Base-by-base conservation (phyloP, 2,329 filamentous ascomycete genomes). In the Metarhizium album region DNA sequence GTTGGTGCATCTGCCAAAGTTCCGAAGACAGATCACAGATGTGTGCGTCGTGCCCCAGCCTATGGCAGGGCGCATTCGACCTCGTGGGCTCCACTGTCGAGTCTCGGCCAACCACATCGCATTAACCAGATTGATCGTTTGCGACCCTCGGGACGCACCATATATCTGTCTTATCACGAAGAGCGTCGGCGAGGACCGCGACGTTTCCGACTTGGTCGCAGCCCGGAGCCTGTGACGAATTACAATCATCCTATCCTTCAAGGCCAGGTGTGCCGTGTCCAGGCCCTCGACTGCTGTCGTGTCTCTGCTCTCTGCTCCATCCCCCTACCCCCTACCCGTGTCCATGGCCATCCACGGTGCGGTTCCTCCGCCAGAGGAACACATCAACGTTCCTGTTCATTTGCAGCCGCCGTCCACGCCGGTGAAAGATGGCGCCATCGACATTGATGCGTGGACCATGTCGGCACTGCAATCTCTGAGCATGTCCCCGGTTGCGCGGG, bases 391-490 rank as follows among this genome's bases (percentile, higher is more conserved):
- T 48, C 43, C 55, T 52, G 49, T 61, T 49, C 45, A 53, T 48
- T 40, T 58, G 33, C 48, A 58, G 22, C 55, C 59, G 20, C 54
- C 57, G 27, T 59, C 59, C 23, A 60, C 62, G 6, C 57, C 59
- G 16, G 59, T 60, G 14, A 59, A 53, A 33, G 57, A 57, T 31
- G 52, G 53, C 0, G 59, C 60, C 48, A 70, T 80, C 49, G 79
- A 84, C 54, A 82, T 87, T 53, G 83, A 84, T 54, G 74, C 81
- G 33, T 87, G 84, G 84, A 82, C 83, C 14, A 69, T 78, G 49
- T 74, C 73, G 18, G 76, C 79, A 5, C 72, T 82, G 45, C 70
- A 76, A 59, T 76, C 73, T 43, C 74, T 78, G 43, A 75, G 69
- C 60, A 68, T 83, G 42, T 75, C 79, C 1, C 72, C 79, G 9